Percentiles rank a stretch among this genome's conserved stretches.
Conservation (phyloP, 148 eudicot species). For the Fagopyrum homotropicum region DNA sequence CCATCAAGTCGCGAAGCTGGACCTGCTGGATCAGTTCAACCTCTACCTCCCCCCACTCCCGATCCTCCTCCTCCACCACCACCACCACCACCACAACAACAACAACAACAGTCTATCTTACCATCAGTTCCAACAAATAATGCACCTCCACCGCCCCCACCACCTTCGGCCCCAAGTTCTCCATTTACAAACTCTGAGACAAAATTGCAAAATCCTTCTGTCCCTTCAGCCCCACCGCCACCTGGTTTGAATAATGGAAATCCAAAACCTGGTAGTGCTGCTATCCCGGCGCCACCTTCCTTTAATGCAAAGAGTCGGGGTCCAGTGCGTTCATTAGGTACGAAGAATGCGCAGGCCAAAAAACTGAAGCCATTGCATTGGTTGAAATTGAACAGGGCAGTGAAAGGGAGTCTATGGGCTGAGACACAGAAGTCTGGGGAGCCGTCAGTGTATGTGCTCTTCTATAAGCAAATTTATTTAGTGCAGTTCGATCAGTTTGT, state of each 20-base stretch:
- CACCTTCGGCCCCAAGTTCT: constrained; percentile 11
- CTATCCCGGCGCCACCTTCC: constrained; percentile 54
- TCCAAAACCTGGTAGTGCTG: constrained; percentile 25
- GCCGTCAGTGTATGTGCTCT: constrained; percentile 47
- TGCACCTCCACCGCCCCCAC: constrained; percentile 16
- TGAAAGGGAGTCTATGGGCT: constrained; percentile 94
- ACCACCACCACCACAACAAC: not conserved
- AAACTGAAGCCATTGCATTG: constrained; percentile 91
- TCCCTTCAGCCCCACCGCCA: constrained; percentile 52
- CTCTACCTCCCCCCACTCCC: not conserved
- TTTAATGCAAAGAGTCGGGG: constrained; percentile 35
- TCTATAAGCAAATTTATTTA: not conserved
- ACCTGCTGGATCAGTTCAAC: not conserved
- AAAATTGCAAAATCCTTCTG: constrained; percentile 16
- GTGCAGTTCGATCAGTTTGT: not conserved
- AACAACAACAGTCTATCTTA: not conserved
- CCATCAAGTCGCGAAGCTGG: not conserved
- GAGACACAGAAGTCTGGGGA: constrained; percentile 74
- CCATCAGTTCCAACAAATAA: constrained; percentile 13
- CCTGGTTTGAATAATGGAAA: constrained; percentile 29
- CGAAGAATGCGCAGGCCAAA: constrained; percentile 41
- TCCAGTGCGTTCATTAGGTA: constrained; percentile 31
- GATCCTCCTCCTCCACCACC: not conserved
- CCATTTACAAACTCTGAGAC: no score
- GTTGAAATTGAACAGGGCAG: constrained; percentile 84